Base-by-base conservation (phyloP, 129 eudicot species). In the Ambrosia trifida region DNA sequence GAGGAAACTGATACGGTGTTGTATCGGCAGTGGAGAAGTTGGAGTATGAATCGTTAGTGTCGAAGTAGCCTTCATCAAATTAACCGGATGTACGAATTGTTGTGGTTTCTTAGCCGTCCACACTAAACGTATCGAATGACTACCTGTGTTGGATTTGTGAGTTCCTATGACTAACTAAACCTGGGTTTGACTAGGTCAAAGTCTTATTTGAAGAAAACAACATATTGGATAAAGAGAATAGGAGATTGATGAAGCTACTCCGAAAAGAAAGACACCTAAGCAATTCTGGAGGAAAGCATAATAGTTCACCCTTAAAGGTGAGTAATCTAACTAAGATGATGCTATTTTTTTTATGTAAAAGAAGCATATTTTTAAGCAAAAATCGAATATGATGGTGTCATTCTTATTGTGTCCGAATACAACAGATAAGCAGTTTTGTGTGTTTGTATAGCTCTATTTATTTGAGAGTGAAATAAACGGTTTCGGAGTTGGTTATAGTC, bases 291-390 rank as follows among this genome's bases (percentile, higher is more conserved):
- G 95, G 90, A 76, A 84, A 70, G 73, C 78, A 38, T 53, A 70
- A 74, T 40, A 88, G 91, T 68, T 80, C 86, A 73, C 85, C 91
- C n/a, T 62, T 80, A 24, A 89, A 92, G 96, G 98, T 92, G 47
- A 72, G 67, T 17, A 78, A 38, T 46, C 33, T 41, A 74, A 69
- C 36, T 69, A 54, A 31, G 18, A 30, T 63, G 10, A 50, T 58
- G 35, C 6, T 66, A n/a, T 24, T 24, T 24, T 24, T 53, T 12
- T 47, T 41, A 31, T 43, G 35, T n/a, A 63, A 63, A 54, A 9
- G 50, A 70, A 70, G 14, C 66, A 38, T 60, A 13, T 32, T 73
- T 64, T 2, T 4, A 45, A 28, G 10, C 38, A 64, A 16, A 16
- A 13, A 33, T 69, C 13, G 1, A 28, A 51, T 57, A 47, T 40